Evolutionary conservation across 768 basidiomycete species (phyloP), one percentile per base, ranked within the genome.

Genomic region (Boletus tomentosulus): DNA sequence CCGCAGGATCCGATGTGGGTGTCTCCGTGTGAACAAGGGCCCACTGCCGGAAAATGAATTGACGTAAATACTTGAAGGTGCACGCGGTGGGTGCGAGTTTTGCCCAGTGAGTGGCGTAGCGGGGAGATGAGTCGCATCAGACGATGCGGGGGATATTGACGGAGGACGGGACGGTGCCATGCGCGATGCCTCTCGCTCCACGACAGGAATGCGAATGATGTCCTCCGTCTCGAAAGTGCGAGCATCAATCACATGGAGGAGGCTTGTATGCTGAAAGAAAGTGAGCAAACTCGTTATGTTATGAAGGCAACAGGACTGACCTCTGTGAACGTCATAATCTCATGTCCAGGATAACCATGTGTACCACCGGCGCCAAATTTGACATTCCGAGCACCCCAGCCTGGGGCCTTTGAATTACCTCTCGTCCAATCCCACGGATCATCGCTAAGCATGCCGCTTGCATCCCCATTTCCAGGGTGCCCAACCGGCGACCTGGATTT

Each of bases 281-380:
- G 56, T 68, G 24, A 61, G 47, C 11, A 46, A 54, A 50, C 22
- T 33, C 3, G 16, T 10, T 45, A 28, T 46, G 22, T 9, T n/a
- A 27, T 2, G 3, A 55, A 27, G 42, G 28, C 13, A 15, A 50
- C 8, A n/a, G n/a, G n/a, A 55, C 81, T 51, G 57, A 92, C 92
- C 83, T 95, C 93, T 15, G 93, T 92, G 71, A 94, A 97, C 0
- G 83, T 85, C 81, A 96, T 82, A 1, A 94, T 68, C 69, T 96
- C 94, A 56, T 81, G 79, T 25, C 82, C 80, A 43, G 71, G 63
- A 13, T 71, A 70, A 55, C 73, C 77, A 49, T 70, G 68, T 24
- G 72, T 66, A 22, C 82, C 82, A 2, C 81, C 80, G 11, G 81
- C 78, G 54, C 84, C 83, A 70, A 96, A 97, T 68, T 95, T 95